phyloP scores from a whole-genome alignment of 2,329 filamentous ascomycete genomes.

The Colletotrichum tropicicola region DNA sequence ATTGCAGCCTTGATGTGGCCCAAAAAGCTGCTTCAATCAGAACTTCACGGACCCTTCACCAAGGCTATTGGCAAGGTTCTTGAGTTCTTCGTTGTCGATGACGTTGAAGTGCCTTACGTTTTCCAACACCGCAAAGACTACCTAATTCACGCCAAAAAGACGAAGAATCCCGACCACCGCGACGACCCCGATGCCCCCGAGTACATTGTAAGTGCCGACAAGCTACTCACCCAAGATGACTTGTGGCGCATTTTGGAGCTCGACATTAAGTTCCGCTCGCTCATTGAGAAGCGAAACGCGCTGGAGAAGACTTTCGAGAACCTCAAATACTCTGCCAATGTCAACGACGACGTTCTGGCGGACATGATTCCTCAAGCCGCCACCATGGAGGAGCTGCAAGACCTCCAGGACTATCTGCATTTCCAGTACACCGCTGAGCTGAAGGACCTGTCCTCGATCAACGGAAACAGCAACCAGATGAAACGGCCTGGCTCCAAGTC shows the following conservation, averaged over 20 bases:
- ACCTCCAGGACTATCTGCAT: constrained; percentile 94
- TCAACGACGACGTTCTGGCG: constrained; percentile 80
- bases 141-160: constrained; percentile 86
- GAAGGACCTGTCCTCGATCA: constrained; percentile 77
- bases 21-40: constrained; percentile 78
- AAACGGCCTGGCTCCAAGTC: constrained; percentile 87
- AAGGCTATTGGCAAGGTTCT: constrained; percentile 91
- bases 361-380: constrained; percentile 82
- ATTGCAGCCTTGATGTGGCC: constrained; percentile 90
- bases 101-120: constrained; percentile 96
- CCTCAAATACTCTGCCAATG: constrained; percentile 66
- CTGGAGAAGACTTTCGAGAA: constrained; percentile 83
- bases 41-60: constrained; percentile 84
- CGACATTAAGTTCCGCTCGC: constrained; percentile 92
- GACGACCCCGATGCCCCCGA: constrained; percentile 77
- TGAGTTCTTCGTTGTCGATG: constrained; percentile 93
- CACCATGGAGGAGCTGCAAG: constrained; percentile 95
- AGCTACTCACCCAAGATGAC: constrained; percentile 90
- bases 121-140: constrained; percentile 99
- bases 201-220: constrained; percentile 81
- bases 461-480: constrained; percentile 69
- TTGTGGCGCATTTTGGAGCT: constrained; percentile 95
- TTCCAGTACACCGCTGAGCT: constrained; percentile 90
- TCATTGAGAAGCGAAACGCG: constrained; percentile 90
- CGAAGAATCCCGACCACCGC: constrained; percentile 64